Evolutionary conservation across 345 rosid genomes (phyloP).

Genomic region (Pugionium dolabratum): DNA sequence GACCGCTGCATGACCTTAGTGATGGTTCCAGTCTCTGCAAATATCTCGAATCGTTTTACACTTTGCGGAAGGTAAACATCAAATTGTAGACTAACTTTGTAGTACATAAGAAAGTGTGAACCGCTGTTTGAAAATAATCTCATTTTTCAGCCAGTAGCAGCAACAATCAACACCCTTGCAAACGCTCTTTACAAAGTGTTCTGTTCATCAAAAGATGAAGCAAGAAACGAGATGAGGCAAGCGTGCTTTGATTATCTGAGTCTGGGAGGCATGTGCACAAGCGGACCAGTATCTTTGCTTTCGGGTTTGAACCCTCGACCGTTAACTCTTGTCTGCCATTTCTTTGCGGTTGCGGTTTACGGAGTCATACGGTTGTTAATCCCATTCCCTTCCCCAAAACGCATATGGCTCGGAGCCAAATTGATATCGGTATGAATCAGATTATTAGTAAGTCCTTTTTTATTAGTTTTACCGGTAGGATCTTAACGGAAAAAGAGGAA

Average conservation of each 20-base stretch:
- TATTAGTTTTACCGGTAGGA: background rate
- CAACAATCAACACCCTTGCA: constrained; percentile 52
- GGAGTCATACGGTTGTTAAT: constrained; percentile 49
- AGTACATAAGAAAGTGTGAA: background rate
- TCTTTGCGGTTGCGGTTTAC: constrained; percentile 53
- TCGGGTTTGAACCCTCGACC: constrained; percentile 53
- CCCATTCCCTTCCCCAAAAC: constrained; percentile 53
- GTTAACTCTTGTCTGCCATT: constrained; percentile 45
- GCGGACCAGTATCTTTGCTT: constrained; percentile 50
- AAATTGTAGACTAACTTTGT: background rate
- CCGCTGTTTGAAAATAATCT: background rate
- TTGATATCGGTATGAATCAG: constrained; percentile 42
- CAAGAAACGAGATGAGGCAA: constrained; percentile 51
- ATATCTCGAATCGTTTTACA: constrained; percentile 55
- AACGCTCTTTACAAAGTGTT: constrained; percentile 52
- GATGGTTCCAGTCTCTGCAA: constrained; percentile 50
- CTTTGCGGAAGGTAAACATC: constrained; percentile 49
- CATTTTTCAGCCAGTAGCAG: constrained; percentile 49
- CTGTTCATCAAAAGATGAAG: constrained; percentile 48
- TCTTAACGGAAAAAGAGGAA: background rate
- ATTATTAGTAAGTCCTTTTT: background rate
- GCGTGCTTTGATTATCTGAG: constrained; percentile 51
- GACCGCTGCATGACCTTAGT: constrained; percentile 44
- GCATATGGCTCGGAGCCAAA: constrained; percentile 52
- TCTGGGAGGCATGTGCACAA: constrained; percentile 48